Base-by-base conservation (phyloP, 2,329 filamentous ascomycete species). In the Tolypocladium inflatum region DNA sequence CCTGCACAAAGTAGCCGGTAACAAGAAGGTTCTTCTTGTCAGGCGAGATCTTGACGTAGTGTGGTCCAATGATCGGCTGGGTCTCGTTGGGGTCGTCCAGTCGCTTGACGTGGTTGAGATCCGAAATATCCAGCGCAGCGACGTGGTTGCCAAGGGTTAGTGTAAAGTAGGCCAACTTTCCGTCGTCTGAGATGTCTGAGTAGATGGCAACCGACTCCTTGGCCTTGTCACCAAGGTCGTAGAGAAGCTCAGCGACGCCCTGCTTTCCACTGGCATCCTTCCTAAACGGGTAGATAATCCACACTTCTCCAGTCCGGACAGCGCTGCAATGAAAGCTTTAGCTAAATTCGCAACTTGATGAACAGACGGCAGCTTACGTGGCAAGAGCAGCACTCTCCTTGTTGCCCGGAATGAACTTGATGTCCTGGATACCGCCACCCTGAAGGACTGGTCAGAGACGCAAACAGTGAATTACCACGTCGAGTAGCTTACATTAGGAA, bases 1-100 rank as follows among this genome's bases (percentile, higher is more conserved):
- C 81, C 70, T 86, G 82, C 3, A 87, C 81, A 64, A 86, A 86
- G 73, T 86, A 86, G 56, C 84, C 84, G n/a, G 80, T 84, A 17
- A 86, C 82, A 2, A 86, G 74, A 19, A 86, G 69, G 66, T 86
- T 81, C 75, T 84, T 84, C 74, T 85, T 82, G 62, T 86, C 83
- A 0, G 83, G 83, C 5, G 80, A 80, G 59, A 86, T 75, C 74
- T 86, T 86, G 72, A 86, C 73, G 63, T 85, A 86, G 72, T 86
- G 83, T 0, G 83, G 83, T 1, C 83, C 82, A 56, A 85, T 75
- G 59, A 80, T 82, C 23, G 81, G 81, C 68, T 86, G 83, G 37
- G 74, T 68, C 67, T 81, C 79, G 58, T 84, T 68, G 0, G 83
- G 83, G 63, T 86, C 72, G 61, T 86, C 84, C 26, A 86, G 80